phyloP scores from a whole-genome alignment of 139 green algal species.

The Volvox africanus region DNA sequence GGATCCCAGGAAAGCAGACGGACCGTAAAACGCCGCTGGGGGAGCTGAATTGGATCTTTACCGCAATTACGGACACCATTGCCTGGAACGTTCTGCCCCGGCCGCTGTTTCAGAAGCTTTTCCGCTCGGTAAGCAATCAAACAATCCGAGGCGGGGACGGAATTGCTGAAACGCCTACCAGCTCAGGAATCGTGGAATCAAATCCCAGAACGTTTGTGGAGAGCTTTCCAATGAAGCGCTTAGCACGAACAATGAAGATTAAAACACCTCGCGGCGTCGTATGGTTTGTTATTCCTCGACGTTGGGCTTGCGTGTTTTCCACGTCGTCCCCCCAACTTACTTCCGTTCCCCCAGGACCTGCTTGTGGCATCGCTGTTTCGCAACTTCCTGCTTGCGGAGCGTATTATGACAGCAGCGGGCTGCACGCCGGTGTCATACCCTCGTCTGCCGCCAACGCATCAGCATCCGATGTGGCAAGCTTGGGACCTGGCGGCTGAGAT shows the following conservation, averaged over 20 bases:
- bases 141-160: too few species aligned
- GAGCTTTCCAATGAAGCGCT: too few species aligned
- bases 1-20: conserved; percentile 79
- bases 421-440: conserved; percentile 92
- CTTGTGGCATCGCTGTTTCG: conserved; percentile 97
- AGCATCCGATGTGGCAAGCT: conserved; percentile 96
- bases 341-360: conserved; percentile 82
- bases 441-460: conserved; percentile 92
- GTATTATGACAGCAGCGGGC: conserved; percentile 90
- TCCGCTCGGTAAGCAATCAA: conserved; percentile 81
- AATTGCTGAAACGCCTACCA: too few species aligned
- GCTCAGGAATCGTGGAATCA: too few species aligned
- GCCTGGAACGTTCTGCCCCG: conserved; percentile 98
- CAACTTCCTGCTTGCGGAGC: conserved; percentile 98
- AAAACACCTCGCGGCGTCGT: not conserved
- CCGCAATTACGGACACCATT: conserved; percentile 99
- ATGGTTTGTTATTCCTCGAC: not conserved
- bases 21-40: conserved; percentile 98
- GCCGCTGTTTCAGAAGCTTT: conserved; percentile 97
- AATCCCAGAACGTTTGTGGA: too few species aligned
- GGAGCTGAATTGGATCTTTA: conserved; percentile 99
- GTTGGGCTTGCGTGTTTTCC: not conserved
- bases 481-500: conserved; percentile 97
- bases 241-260: too few species aligned
- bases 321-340: not conserved